phyloP scores from a whole-genome alignment of 495 filamentous ascomycete genomes.

The Hypoxylon fuscum region DNA sequence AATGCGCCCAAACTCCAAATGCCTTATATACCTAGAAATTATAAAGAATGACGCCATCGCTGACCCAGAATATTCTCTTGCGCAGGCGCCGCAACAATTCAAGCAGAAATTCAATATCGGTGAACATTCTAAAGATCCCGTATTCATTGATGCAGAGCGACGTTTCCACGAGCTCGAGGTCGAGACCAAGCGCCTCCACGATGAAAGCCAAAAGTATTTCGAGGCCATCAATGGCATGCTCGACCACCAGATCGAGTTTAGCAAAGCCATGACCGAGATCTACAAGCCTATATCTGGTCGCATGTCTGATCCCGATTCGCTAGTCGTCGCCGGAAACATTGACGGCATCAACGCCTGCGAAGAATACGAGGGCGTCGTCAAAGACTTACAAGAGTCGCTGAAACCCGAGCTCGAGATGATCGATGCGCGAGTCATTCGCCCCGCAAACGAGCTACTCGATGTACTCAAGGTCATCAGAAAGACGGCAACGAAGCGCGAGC shows the following conservation, averaged over 20 bases:
- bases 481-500: conserved; percentile 85
- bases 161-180: conserved; percentile 93
- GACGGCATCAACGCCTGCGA: conserved; percentile 96
- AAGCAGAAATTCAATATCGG: conserved; percentile 93
- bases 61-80: conserved; percentile 10
- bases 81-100: conserved; percentile 87
- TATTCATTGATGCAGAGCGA: conserved; percentile 94
- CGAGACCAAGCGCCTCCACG: conserved; percentile 96
- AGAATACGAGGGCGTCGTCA: conserved; percentile 92
- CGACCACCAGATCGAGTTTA: conserved; percentile 97
- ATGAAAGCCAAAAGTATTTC: conserved; percentile 95
- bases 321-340: conserved; percentile 82
- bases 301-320: conserved; percentile 89
- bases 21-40: too few species aligned
- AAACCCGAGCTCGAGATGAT: conserved; percentile 98
- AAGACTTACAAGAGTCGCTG: conserved; percentile 87
- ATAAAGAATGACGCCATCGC: conserved; percentile 5
- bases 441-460: conserved; percentile 93
- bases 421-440: conserved; percentile 86
- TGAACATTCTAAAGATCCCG: conserved; percentile 90
- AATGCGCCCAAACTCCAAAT: too few species aligned
- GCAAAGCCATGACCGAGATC: conserved; percentile 91
- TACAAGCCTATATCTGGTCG: conserved; percentile 98
- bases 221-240: conserved; percentile 99
- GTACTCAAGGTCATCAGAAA: conserved; percentile 97